phyloP scores from a whole-genome alignment of 2,329 filamentous ascomycete genomes.

The Chalara sp. region DNA sequence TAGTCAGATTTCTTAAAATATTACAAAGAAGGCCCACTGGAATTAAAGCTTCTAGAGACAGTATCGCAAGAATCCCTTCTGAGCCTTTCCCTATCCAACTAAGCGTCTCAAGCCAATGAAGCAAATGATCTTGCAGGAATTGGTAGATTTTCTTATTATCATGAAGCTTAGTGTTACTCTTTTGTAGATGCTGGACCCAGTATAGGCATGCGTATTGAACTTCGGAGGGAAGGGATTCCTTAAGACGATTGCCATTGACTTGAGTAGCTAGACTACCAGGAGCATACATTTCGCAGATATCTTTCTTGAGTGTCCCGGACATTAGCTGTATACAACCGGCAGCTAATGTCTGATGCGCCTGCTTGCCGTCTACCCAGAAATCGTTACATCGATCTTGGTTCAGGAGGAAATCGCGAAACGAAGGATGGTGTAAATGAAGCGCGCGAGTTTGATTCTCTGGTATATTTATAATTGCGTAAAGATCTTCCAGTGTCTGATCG shows the following conservation, averaged over 20 bases:
- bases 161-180: background rate
- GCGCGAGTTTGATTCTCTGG: background rate
- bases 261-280: too few relatives aligned
- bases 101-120: background rate
- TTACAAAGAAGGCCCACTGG: too few relatives aligned
- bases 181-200: background rate
- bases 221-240: background rate
- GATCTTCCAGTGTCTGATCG: background rate
- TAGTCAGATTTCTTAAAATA: too few relatives aligned
- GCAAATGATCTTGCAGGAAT: too few relatives aligned
- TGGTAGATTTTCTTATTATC: background rate
- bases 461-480: background rate
- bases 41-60: too few relatives aligned
- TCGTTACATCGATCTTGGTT: conserved; percentile 15
- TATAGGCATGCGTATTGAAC: too few relatives aligned
- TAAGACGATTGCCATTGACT: background rate
- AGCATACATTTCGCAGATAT: too few relatives aligned
- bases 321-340: too few relatives aligned
- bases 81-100: background rate
- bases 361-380: too few relatives aligned
- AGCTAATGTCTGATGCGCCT: too few relatives aligned
- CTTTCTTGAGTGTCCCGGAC: too few relatives aligned
- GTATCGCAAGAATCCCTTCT: too few relatives aligned
- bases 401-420: conserved; percentile 25
- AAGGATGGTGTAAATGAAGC: conserved; percentile 17